Percentiles rank a stretch among this genome's conserved stretches.
Conservation (phyloP, 768 basidiomycete genomes). For the Amanita phalloides region DNA sequence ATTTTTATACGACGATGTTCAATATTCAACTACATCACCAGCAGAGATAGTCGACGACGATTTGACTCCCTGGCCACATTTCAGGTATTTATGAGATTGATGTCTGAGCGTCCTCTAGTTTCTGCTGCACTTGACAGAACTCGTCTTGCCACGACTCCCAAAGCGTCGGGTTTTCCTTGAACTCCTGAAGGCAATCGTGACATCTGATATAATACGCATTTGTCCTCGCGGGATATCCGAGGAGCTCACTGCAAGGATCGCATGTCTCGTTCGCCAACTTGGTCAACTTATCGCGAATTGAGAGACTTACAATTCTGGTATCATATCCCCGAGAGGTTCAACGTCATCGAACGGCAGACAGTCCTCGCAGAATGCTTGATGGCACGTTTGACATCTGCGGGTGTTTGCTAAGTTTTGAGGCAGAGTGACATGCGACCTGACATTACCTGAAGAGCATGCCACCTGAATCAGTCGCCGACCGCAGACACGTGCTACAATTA, state of each 20-base stretch:
- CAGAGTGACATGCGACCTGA: neutral
- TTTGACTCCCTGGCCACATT: too few species aligned
- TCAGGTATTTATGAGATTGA: too few species aligned
- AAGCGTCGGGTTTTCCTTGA: constrained; percentile 20
- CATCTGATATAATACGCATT: constrained; percentile 41
- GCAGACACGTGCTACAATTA: constrained; percentile 30
- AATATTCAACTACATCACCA: too few species aligned
- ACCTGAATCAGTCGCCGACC: constrained; percentile 34
- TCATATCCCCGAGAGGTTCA: constrained; percentile 37
- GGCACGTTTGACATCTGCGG: constrained; percentile 46
- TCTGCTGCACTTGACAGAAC: constrained; percentile 23
- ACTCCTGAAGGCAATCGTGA: constrained; percentile 32
- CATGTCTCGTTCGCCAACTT: neutral
- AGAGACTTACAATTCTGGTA: constrained; percentile 46
- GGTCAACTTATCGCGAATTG: neutral
- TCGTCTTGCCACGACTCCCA: constrained; percentile 36
- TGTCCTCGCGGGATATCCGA: constrained; percentile 24
- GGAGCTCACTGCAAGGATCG: constrained; percentile 20
- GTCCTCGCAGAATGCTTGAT: constrained; percentile 50
- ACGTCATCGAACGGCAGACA: constrained; percentile 42
- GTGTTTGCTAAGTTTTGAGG: neutral
- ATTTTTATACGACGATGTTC: too few species aligned
- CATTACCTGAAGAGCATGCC: constrained; percentile 48
- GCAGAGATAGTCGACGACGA: too few species aligned
- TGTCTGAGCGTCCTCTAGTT: constrained; percentile 12